Percentiles rank a stretch among this genome's conserved stretches.
These are phyloP conservation scores for Fusarium sp. DNA, from an alignment of 2,329 filamentous ascomycete genomes.

Conservation along the genomic window DNA sequence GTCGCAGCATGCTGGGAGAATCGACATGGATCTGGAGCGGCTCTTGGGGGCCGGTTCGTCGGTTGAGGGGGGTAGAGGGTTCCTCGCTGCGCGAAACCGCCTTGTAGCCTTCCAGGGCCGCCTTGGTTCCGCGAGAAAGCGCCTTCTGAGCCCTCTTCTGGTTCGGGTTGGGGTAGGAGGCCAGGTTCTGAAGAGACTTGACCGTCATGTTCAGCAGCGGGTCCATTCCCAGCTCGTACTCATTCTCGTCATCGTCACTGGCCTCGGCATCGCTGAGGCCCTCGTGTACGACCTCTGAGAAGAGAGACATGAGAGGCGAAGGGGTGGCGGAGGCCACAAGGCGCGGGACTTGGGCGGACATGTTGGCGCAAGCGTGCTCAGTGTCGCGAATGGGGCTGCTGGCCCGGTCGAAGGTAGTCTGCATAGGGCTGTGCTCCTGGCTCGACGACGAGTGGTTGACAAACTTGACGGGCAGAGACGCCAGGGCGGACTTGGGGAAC, in stretches of 20 bases:
- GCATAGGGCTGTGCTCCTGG: slow-evolving; percentile 59
- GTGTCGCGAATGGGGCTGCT: slow-evolving; percentile 50
- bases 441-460: slow-evolving; percentile 30
- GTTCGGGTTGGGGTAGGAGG: slow-evolving; percentile 63
- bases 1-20: slow-evolving; percentile 9
- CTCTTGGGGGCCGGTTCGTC: slow-evolving; percentile 15
- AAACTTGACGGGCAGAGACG: slow-evolving; percentile 48
- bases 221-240: slow-evolving; percentile 43
- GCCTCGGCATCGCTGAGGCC: slow-evolving; percentile 33
- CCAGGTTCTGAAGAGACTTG: slow-evolving; percentile 61
- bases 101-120: slow-evolving; percentile 28
- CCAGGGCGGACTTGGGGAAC: slow-evolving; percentile 50
- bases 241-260: slow-evolving; percentile 45
- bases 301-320: slow-evolving; percentile 30
- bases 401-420: slow-evolving; percentile 63
- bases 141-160: slow-evolving; percentile 60
- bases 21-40: slow-evolving; percentile 10
- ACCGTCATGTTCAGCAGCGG: slow-evolving; percentile 52
- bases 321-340: slow-evolving; percentile 44
- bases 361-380: slow-evolving; percentile 40
- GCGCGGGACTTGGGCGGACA: slow-evolving; percentile 41
- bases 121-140: slow-evolving; percentile 49
- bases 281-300: slow-evolving; percentile 29
- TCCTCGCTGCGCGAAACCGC: slow-evolving; percentile 19
- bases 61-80: slow-evolving; percentile 14